Percentiles rank a stretch among this genome's conserved stretches.
Evolutionary conservation across 768 basidiomycete genomes (phyloP).

Genomic region (Austroboletus festivus): DNA sequence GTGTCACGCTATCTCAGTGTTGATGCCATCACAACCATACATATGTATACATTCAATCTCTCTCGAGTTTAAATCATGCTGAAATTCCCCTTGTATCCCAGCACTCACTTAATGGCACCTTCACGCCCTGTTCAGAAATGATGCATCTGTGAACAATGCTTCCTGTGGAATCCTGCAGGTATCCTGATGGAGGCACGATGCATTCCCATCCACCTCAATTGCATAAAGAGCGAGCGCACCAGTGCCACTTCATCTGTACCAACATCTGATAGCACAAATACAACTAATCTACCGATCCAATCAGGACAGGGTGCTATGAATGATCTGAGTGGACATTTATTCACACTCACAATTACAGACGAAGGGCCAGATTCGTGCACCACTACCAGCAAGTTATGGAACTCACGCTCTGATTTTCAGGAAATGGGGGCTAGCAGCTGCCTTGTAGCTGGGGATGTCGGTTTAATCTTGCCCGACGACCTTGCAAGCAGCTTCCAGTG

Average conservation of each 20-base stretch:
- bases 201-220: constrained; percentile 2
- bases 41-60: too few relatives aligned
- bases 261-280: too few relatives aligned
- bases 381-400: constrained; percentile 3
- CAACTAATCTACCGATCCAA: too few relatives aligned
- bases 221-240: background rate
- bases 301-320: too few relatives aligned
- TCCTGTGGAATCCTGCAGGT: background rate
- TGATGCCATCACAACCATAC: too few relatives aligned
- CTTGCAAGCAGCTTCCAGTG: background rate
- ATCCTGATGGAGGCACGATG: background rate
- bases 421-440: background rate
- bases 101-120: too few relatives aligned
- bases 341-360: constrained; percentile 3
- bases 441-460: background rate
- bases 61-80: too few relatives aligned
- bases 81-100: too few relatives aligned
- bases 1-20: too few relatives aligned
- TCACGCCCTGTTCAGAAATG: background rate
- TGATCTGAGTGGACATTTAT: background rate
- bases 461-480: too few relatives aligned
- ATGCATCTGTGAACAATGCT: constrained; percentile 9
- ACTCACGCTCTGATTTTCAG: background rate
- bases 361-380: background rate
- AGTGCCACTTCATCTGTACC: too few relatives aligned